Evolutionary conservation across 106 monocot genomes (phyloP), one percentile per base, ranked within the genome.

Genomic region (Allium fistulosum): DNA sequence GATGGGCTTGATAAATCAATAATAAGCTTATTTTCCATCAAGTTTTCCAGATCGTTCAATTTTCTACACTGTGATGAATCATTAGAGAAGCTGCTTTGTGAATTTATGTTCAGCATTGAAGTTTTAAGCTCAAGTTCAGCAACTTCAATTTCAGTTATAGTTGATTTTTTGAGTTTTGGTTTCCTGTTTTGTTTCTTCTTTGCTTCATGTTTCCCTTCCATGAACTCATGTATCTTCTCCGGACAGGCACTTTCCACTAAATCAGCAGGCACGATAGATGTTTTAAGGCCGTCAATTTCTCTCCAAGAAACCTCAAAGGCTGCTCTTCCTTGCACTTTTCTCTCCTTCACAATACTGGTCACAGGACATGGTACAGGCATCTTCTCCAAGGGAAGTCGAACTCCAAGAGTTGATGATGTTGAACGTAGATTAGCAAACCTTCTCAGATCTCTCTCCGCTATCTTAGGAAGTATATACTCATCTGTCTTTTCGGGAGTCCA

Each of bases 401-500:
- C 71, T 64, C 90, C 94, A 14, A 78, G 48, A 49, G 69, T 63
- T 62, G 78, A 84, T 72, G 84, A 82, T 28, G 62, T 71, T 7
- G 77, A 46, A 49, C 87, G 86, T 16, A 94, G 71, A 59, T 90
- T 90, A 11, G 79, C 78, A 79, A 94, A 94, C 57, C 84, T 79
- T 17, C 94, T 76, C 12, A 94, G 82, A 78, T 94, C 77, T 80
- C 94, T 90, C 69, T 94, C 90, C 51, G 87, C 90, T 63, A 94
- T 84, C 68, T 90, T 94, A 10, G 90, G 94, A 74, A 94, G 87
- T 57, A 94, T 94, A 72, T 94, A 94, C 66, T 90, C 68, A 79
- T 90, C 94, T 75, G 90, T 94, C 72, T 81, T 90, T 46, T 87
- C 80, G 52, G 87, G 66, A 37, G 63, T 85, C 90, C 94, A 94